phyloP scores from a whole-genome alignment of 129 eudicot species.

The Lactuca saligna region DNA sequence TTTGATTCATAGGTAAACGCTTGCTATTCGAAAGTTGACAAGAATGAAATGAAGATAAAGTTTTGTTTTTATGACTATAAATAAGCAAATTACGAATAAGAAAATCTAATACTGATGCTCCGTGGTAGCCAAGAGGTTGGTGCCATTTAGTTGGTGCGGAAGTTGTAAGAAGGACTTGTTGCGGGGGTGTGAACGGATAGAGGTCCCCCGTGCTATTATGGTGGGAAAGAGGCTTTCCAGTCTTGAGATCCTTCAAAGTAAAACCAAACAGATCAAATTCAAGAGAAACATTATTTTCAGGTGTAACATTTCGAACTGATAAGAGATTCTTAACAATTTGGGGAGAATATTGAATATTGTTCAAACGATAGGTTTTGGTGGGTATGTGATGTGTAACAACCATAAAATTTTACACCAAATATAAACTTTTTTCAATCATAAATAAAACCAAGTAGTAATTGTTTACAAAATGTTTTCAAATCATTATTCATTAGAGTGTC shows the following conservation, averaged over 20 bases:
- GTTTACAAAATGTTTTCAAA: too few species aligned
- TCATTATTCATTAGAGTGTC: too few species aligned
- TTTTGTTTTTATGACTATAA: background rate
- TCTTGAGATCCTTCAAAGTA: too few species aligned
- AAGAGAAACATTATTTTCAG: too few species aligned
- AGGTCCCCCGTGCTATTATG: conserved; percentile 2
- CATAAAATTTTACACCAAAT: too few species aligned
- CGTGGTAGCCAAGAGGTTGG: conserved; percentile 1
- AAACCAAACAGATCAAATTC: too few species aligned
- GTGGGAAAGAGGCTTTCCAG: background rate
- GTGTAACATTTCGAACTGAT: background rate
- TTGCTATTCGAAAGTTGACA: conserved; percentile 17
- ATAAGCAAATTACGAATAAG: background rate
- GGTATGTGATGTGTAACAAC: background rate
- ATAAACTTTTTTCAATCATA: too few species aligned
- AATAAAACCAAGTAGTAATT: too few species aligned
- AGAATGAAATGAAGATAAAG: background rate
- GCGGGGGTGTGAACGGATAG: background rate
- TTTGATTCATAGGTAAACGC: background rate
- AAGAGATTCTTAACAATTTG: background rate
- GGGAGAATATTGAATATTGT: background rate
- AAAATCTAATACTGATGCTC: background rate
- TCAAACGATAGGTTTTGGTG: conserved; percentile 1
- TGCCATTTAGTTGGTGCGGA: background rate
- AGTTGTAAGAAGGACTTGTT: background rate